Conservation (phyloP, 129 eudicot genomes). For the Flaveria sonorensis region DNA sequence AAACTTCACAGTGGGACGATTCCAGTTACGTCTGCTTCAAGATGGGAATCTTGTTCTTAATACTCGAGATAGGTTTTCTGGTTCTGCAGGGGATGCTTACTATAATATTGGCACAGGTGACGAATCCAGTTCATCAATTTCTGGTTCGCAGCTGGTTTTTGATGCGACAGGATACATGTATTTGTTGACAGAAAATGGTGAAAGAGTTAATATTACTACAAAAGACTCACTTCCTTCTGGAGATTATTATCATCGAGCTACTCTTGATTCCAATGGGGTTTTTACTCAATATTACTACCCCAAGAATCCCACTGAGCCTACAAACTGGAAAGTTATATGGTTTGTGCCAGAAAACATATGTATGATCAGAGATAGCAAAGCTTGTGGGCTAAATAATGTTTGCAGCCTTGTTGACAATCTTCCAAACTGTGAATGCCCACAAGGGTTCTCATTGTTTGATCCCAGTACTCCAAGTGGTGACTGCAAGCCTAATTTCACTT, state of each 20-base stretch:
- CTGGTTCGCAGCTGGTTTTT: slow-evolving; percentile 37
- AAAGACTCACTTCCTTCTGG: background rate
- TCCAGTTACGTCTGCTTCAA: slow-evolving; percentile 25
- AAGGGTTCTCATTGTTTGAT: slow-evolving; percentile 49
- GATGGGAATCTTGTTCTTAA: slow-evolving; percentile 56
- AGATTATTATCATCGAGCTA: slow-evolving; percentile 44
- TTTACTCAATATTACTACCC: slow-evolving; percentile 44
- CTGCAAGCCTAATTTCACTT: slow-evolving; percentile 51
- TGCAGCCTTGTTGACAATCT: slow-evolving; percentile 43
- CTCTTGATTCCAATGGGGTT: slow-evolving; percentile 56
- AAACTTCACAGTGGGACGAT: slow-evolving; percentile 45
- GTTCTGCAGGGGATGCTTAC: slow-evolving; percentile 17
- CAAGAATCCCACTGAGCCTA: slow-evolving; percentile 11
- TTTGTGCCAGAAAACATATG: slow-evolving; percentile 46
- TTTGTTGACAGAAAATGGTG: slow-evolving; percentile 33
- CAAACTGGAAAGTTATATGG: slow-evolving; percentile 26
- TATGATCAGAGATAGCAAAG: slow-evolving; percentile 31
- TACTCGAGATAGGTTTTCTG: background rate
- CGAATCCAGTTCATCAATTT: background rate
- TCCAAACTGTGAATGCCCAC: slow-evolving; percentile 63
- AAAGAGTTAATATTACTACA: slow-evolving; percentile 17
- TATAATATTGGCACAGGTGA: slow-evolving; percentile 15
- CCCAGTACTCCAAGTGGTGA: slow-evolving; percentile 39
- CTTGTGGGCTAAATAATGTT: slow-evolving; percentile 64
- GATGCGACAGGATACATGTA: slow-evolving; percentile 37